These are phyloP conservation scores for Anastatica hierochuntica DNA, from an alignment of 345 rosid genomes.

Conservation along the genomic window DNA sequence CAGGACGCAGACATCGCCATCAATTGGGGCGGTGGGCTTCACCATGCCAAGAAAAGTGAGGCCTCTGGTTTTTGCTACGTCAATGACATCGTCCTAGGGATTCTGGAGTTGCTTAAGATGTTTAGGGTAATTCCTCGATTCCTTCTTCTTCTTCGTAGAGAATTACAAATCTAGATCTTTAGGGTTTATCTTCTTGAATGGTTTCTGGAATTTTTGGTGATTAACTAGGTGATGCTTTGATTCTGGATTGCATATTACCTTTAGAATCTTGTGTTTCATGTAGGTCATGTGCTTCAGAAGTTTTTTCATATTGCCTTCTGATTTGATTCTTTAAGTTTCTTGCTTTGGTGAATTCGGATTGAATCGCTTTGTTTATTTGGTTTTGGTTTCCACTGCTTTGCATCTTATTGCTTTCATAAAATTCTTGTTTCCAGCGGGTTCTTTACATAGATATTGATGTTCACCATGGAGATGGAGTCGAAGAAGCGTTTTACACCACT, in stretches of 20 bases:
- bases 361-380: background rate
- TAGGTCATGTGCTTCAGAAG: too few species aligned
- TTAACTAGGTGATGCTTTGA: too few species aligned
- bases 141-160: too few species aligned
- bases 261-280: too few species aligned
- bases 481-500: conserved; percentile 95
- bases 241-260: too few species aligned
- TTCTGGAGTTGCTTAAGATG: background rate
- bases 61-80: background rate
- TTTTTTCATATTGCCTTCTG: background rate
- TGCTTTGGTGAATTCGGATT: background rate
- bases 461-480: conserved; percentile 97
- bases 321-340: conserved; percentile 10
- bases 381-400: background rate
- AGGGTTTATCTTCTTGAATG: too few species aligned
- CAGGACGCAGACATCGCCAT: background rate
- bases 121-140: background rate
- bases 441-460: conserved; percentile 88
- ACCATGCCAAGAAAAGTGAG: background rate
- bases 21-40: background rate
- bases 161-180: too few species aligned
- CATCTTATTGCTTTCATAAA: background rate
- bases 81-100: background rate
- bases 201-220: too few species aligned
- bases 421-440: conserved; percentile 52